phyloP scores from a whole-genome alignment of 345 rosid species.

The Capsella bursapastoris region DNA sequence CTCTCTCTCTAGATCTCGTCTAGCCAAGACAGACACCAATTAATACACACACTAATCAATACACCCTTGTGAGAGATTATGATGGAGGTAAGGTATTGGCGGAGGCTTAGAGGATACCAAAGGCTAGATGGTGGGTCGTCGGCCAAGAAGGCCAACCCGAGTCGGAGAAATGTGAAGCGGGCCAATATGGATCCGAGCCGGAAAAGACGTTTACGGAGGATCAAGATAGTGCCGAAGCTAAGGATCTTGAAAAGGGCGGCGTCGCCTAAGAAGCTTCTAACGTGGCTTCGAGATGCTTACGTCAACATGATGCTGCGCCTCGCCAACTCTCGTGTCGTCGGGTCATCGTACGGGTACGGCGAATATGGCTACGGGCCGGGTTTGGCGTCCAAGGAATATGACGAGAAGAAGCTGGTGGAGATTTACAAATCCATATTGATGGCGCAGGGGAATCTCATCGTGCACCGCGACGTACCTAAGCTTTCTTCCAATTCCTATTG shows the following conservation, averaged over 20 bases:
- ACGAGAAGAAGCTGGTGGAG: slow-evolving; percentile 61
- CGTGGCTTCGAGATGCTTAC: slow-evolving; percentile 74
- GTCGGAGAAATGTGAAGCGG: slow-evolving; percentile 30
- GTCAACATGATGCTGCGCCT: slow-evolving; percentile 68
- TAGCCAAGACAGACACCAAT: not conserved
- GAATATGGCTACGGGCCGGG: slow-evolving; percentile 41
- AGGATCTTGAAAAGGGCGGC: slow-evolving; percentile 43
- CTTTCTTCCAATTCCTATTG: slow-evolving; percentile 29
- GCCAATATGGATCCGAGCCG: slow-evolving; percentile 42
- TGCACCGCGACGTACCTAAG: slow-evolving; percentile 49
- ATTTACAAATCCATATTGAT: slow-evolving; percentile 68
- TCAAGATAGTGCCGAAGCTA: slow-evolving; percentile 61
- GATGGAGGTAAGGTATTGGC: slow-evolving; percentile 52
- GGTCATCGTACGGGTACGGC: slow-evolving; percentile 43
- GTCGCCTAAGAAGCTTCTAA: slow-evolving; percentile 56
- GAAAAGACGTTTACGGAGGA: slow-evolving; percentile 52
- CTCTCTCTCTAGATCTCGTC: not conserved
- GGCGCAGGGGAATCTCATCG: slow-evolving; percentile 51
- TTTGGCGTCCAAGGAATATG: slow-evolving; percentile 53
- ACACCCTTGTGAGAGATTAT: slow-evolving; percentile 2
- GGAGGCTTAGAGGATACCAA: slow-evolving; percentile 52
- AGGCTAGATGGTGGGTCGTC: slow-evolving; percentile 44
- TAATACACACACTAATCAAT: not conserved
- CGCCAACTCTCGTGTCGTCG: slow-evolving; percentile 51
- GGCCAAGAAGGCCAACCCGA: slow-evolving; percentile 15